A percentile compares a stretch with the other conserved stretches of the same genome.
phyloP scores from a whole-genome alignment of 2,329 filamentous ascomycete species.

The Purpureocillium takamizusanense region DNA sequence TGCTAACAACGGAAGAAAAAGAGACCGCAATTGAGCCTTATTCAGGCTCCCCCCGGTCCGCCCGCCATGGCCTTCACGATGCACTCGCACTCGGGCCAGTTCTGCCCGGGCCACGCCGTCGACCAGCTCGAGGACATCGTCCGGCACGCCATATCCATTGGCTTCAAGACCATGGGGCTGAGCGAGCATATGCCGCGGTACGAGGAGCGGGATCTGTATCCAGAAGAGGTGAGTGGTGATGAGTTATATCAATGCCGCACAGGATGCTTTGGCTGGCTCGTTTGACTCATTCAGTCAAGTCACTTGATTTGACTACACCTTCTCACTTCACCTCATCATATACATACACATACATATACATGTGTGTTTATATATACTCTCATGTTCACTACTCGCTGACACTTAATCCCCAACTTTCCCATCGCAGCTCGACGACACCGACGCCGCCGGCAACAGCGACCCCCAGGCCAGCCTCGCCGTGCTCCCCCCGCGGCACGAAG shows the following conservation, averaged over 20 bases:
- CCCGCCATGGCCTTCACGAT: constrained; percentile 83
- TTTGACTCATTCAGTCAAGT: too few relatives aligned
- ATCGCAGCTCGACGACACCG: too few relatives aligned
- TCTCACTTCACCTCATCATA: too few relatives aligned
- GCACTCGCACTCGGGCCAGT: constrained; percentile 96
- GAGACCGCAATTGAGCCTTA: not conserved
- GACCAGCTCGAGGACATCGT: constrained; percentile 79
- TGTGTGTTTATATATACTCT: too few relatives aligned
- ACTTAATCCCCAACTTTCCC: too few relatives aligned
- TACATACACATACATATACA: too few relatives aligned
- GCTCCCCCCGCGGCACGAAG: constrained; percentile 50
- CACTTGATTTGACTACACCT: too few relatives aligned
- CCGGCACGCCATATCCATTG: constrained; percentile 64
- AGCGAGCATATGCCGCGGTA: constrained; percentile 94
- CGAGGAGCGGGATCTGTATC: constrained; percentile 69
- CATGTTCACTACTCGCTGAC: too few relatives aligned
- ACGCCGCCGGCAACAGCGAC: constrained; percentile 44
- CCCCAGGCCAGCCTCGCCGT: constrained; percentile 36
- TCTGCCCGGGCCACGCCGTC: constrained; percentile 84
- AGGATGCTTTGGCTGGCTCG: too few relatives aligned
- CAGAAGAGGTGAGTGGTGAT: constrained; percentile 71
- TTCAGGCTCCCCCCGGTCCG: too few relatives aligned
- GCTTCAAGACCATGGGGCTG: constrained; percentile 76
- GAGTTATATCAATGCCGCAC: too few relatives aligned
- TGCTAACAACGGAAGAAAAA: too few relatives aligned